phyloP scores from a whole-genome alignment of 1,284 basidiomycete species.

The Phlebopus sp. region DNA sequence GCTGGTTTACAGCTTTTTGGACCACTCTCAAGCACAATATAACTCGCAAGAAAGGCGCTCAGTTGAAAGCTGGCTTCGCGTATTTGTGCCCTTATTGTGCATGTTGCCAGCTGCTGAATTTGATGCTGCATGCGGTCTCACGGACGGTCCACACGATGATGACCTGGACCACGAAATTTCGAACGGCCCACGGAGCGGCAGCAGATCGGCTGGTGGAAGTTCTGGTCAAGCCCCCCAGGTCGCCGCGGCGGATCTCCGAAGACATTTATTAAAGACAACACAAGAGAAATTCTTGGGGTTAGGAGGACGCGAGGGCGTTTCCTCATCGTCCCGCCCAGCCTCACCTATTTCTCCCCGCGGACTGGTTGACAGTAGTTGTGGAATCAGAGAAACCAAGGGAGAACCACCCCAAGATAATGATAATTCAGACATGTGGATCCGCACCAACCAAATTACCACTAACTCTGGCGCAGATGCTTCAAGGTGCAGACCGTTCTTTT shows the following conservation, averaged over 20 bases:
- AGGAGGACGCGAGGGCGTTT: conserved; percentile 8
- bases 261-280: conserved; percentile 71
- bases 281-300: conserved; percentile 48
- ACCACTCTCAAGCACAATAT: conserved; percentile 77
- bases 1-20: conserved; percentile 87
- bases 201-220: conserved; percentile 44
- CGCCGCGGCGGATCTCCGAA: conserved; percentile 69
- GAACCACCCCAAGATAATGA: conserved; percentile 28
- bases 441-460: conserved; percentile 38
- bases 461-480: conserved; percentile 22
- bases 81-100: conserved; percentile 84
- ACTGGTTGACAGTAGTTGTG: conserved; percentile 35
- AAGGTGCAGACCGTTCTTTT: conserved; percentile 70
- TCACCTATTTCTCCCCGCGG: conserved; percentile 34
- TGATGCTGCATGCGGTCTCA: conserved; percentile 66
- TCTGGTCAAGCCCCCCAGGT: conserved; percentile 46
- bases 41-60: conserved; percentile 75
- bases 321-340: conserved; percentile 10
- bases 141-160: conserved; percentile 52
- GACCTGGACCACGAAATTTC: conserved; percentile 42
- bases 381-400: conserved; percentile 25
- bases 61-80: conserved; percentile 83
- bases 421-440: conserved; percentile 56
- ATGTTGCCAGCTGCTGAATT: conserved; percentile 77
- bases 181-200: conserved; percentile 44